Percentiles rank a stretch among this genome's conserved stretches.
phyloP scores from a whole-genome alignment of 2,329 filamentous ascomycete species.

The Achaetomium macrosporum region DNA sequence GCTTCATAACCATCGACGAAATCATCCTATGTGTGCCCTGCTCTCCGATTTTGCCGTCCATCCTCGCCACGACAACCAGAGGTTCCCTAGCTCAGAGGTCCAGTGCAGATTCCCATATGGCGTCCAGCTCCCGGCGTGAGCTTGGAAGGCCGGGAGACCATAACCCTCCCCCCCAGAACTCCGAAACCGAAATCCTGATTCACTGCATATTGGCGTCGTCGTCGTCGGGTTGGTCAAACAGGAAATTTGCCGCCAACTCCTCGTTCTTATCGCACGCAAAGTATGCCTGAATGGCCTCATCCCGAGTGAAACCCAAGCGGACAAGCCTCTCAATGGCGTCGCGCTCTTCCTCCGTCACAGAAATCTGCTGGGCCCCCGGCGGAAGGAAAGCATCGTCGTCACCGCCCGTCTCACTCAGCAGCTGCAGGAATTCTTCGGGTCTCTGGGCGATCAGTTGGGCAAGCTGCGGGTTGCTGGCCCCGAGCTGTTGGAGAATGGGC shows the following conservation, averaged over 20 bases:
- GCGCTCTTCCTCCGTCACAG: constrained; percentile 90
- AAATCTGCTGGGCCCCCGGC: constrained; percentile 81
- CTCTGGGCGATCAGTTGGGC: constrained; percentile 88
- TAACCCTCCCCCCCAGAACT: background rate
- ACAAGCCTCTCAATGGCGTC: constrained; percentile 95
- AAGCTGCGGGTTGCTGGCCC: constrained; percentile 88
- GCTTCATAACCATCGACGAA: background rate
- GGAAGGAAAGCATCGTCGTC: constrained; percentile 80
- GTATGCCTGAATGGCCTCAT: constrained; percentile 94
- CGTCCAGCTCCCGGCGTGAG: constrained; percentile 3
- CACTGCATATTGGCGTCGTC: constrained; percentile 34
- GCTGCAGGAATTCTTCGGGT: constrained; percentile 85
- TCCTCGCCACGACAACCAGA: background rate
- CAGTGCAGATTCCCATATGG: constrained; percentile 5
- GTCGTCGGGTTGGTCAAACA: constrained; percentile 95
- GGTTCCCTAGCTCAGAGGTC: background rate
- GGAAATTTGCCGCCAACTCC: constrained; percentile 93
- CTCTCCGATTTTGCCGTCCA: background rate
- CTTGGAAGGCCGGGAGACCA: background rate
- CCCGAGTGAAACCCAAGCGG: constrained; percentile 85
- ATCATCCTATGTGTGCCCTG: background rate
- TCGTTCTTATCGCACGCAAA: constrained; percentile 99
- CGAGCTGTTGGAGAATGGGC: constrained; percentile 93
- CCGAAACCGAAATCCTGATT: constrained; percentile 1
- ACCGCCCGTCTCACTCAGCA: constrained; percentile 74